A percentile compares a stretch with the other conserved stretches of the same genome.
Evolutionary conservation across 1,284 basidiomycete genomes (phyloP).

Genomic region (Phlebopus sp.): DNA sequence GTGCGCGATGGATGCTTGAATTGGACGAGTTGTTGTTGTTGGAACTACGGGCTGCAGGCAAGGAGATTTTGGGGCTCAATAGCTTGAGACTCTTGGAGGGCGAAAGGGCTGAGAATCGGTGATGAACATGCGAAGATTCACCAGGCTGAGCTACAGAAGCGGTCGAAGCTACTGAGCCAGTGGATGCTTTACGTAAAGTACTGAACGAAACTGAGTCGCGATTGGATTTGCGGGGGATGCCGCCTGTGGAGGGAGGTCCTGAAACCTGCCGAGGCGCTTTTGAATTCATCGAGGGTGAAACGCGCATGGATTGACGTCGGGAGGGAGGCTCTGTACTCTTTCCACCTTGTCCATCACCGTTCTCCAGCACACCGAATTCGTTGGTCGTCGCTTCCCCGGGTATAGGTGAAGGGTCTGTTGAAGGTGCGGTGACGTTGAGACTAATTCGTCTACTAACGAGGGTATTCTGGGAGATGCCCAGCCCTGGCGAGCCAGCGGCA

Average conservation of each 20-base stretch:
- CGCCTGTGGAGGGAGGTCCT: conserved; percentile 42
- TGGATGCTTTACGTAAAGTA: conserved; percentile 75
- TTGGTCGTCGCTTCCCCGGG: conserved; percentile 48
- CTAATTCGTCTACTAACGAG: conserved; percentile 61
- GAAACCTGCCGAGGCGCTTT: conserved; percentile 68
- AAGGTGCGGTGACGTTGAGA: conserved; percentile 51
- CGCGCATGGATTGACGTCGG: conserved; percentile 50
- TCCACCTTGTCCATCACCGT: conserved; percentile 36
- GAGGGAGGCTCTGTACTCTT: conserved; percentile 37
- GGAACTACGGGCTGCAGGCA: conserved; percentile 54
- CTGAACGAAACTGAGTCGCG: conserved; percentile 76
- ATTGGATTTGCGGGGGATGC: conserved; percentile 59
- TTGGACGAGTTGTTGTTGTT: conserved; percentile 42
- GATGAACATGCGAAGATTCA: conserved; percentile 39
- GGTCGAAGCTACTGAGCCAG: conserved; percentile 67
- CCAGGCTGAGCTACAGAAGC: conserved; percentile 43
- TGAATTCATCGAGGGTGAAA: conserved; percentile 58
- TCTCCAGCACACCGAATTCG: conserved; percentile 79
- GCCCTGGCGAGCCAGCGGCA: conserved; percentile 60
- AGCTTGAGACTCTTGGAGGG: conserved; percentile 80
- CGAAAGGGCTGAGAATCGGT: conserved; percentile 75
- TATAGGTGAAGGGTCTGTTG: conserved; percentile 64
- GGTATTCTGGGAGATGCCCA: conserved; percentile 47
- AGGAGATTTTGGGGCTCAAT: conserved; percentile 70
- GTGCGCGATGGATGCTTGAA: conserved; percentile 51